A percentile compares a stretch with the other conserved stretches of the same genome.
Conservation (phyloP, 2,329 filamentous ascomycete genomes). For the Arthrocladium fulminans region DNA sequence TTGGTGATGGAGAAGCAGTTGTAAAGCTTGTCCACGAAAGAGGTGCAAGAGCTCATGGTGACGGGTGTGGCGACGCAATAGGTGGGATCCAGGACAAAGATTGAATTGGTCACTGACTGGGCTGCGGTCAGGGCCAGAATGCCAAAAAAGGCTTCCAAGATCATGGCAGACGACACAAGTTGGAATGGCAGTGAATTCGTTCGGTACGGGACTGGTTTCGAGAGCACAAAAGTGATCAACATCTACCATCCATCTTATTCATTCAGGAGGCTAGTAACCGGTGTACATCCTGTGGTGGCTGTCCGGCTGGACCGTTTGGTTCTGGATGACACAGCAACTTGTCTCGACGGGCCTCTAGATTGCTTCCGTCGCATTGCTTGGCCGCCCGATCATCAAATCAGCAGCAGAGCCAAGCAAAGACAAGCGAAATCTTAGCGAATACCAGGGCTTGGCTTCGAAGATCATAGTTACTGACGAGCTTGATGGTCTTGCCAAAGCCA, state of each 20-base stretch:
- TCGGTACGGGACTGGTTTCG: neutral
- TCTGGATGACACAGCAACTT: no score
- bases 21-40: slow-evolving; percentile 4
- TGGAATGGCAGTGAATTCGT: neutral
- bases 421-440: slow-evolving; percentile 1
- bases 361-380: no score
- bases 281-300: neutral
- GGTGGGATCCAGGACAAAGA: neutral
- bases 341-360: no score
- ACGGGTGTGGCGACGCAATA: slow-evolving; percentile 1
- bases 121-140: neutral
- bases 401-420: neutral
- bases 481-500: neutral
- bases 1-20: slow-evolving; percentile 1
- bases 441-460: neutral
- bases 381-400: neutral
- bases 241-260: slow-evolving; percentile 1
- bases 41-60: slow-evolving; percentile 5
- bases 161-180: neutral
- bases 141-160: neutral
- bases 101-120: neutral
- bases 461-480: neutral
- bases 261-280: neutral
- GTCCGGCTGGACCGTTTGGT: neutral
- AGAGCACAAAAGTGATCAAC: neutral